A percentile compares a stretch with the other conserved stretches of the same genome.
phyloP scores from a whole-genome alignment of 1,284 basidiomycete species.

The Moniliella sp. region DNA sequence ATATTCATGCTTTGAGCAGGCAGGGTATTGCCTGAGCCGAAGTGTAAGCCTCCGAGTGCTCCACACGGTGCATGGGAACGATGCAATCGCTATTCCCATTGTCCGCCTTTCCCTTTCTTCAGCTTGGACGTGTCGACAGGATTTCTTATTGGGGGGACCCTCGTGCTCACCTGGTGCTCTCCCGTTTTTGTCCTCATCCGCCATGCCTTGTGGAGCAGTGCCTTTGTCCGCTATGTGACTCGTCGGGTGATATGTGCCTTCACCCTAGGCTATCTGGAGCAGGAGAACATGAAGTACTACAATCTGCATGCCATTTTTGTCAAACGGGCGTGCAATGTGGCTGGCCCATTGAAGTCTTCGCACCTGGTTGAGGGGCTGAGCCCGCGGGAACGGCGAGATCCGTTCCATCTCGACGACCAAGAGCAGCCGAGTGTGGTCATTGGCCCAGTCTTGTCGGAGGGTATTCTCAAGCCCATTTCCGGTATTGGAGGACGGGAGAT shows the following conservation, averaged over 20 bases:
- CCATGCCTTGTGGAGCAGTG: constrained; percentile 26
- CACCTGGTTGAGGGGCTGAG: background rate
- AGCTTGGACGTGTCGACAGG: constrained; percentile 20
- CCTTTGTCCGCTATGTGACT: constrained; percentile 12
- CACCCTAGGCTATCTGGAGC: constrained; percentile 1
- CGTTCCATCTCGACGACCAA: background rate
- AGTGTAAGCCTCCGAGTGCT: background rate
- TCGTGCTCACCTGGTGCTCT: constrained; percentile 28
- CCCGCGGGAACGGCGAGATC: constrained; percentile 1
- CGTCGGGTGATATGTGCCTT: constrained; percentile 11
- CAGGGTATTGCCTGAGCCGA: background rate
- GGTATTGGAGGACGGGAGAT: constrained; percentile 5
- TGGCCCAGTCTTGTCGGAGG: background rate
- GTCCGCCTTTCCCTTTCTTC: constrained; percentile 28
- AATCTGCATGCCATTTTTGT: background rate
- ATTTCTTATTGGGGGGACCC: constrained; percentile 17
- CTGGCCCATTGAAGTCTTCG: no score
- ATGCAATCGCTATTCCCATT: constrained; percentile 3
- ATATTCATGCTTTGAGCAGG: background rate
- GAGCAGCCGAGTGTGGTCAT: constrained; percentile 1
- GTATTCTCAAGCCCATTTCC: constrained; percentile 1
- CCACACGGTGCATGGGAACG: no score
- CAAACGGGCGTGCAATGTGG: no score
- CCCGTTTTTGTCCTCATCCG: constrained; percentile 28
- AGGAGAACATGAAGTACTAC: background rate